phyloP scores from a whole-genome alignment of 768 basidiomycete species.

The Saitozyma podzolica region DNA sequence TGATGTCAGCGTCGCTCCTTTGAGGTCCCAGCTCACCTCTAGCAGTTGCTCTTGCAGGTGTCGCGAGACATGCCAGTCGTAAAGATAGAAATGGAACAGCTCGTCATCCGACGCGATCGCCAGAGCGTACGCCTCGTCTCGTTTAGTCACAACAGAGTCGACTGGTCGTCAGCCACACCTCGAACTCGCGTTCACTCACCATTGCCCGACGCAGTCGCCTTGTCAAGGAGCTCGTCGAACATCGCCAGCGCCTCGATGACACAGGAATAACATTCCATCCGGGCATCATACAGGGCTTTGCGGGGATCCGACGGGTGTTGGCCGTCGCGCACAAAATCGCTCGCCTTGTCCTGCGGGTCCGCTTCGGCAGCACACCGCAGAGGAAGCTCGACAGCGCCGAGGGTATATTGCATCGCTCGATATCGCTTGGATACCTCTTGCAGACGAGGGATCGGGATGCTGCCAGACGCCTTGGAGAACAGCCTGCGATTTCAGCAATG shows the following conservation, averaged over 20 bases:
- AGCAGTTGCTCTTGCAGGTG: conserved; percentile 83
- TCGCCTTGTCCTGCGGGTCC: conserved; percentile 67
- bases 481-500: conserved; percentile 58
- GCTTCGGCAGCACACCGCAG: conserved; percentile 75
- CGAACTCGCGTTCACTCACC: conserved; percentile 6
- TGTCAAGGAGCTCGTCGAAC: conserved; percentile 65
- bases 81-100: conserved; percentile 89
- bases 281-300: conserved; percentile 61
- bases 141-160: conserved; percentile 69
- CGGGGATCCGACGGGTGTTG: conserved; percentile 64
- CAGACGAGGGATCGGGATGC: conserved; percentile 78
- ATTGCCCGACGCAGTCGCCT: conserved; percentile 51
- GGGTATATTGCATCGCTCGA: conserved; percentile 75
- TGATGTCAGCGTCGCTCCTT: conserved; percentile 3
- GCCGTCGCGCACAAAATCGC: conserved; percentile 68
- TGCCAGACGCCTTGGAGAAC: conserved; percentile 83
- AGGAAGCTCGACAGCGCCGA: conserved; percentile 83
- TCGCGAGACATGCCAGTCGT: conserved; percentile 85
- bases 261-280: conserved; percentile 76
- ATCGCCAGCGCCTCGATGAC: conserved; percentile 76
- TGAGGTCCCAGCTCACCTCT: conserved; percentile 62
- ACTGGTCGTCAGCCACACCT: conserved; percentile 22
- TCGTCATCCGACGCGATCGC: conserved; percentile 83
- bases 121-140: conserved; percentile 79
- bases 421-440: conserved; percentile 87